Base-by-base conservation (phyloP, 2,329 filamentous ascomycete species). In the Colletotrichum spinosum region DNA sequence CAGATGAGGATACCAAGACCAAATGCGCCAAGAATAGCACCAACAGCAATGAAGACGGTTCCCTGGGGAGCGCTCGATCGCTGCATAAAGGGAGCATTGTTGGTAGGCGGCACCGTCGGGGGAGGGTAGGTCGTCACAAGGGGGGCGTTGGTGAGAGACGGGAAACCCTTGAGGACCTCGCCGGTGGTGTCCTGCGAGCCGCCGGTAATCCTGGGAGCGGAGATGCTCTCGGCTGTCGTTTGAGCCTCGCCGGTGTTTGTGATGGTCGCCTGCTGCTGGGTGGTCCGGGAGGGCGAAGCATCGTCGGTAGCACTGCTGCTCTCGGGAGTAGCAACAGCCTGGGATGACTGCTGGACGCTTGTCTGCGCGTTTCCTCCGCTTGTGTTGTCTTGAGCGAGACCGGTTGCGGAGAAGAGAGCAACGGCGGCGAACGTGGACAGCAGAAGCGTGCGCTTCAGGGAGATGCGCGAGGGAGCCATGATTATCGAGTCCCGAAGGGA, bases 21-120 rank as follows among this genome's bases (percentile, higher is more conserved):
- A 69, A 97, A 88, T 69, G 94, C 90, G 13, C 93, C 96, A 7
- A 99, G 86, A 35, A 93, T 90, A 34, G 94, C 92, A 50, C 96
- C 96, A 1, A 98, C 96, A 25, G 90, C 91, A 72, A 99, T 99
- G 81, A 99, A 99, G 65, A 99, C 91, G 4, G 95, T 97, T 59
- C 96, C 96, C 73, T 98, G 92, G 2, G 96, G 96, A 10, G 94
- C 84, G 57, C 80, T 90, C 1, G 94, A 97, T 72, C 90, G 89
- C 74, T 94, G 90, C 93, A 98, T 97, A 76, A 93, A 99, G 13
- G 95, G 94, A 6, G 96, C 96, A 73, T 91, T 88, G 44, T 87
- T 84, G 3, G 92, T 97, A 34, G 94, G 92, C 8, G 96, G 96
- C 3, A 98, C 90, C 34, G 88, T 86, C 4, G 93, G 84, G 1